Evolutionary conservation across 2,329 filamentous ascomycete species (phyloP).

Genomic region (Fusarium liriodendri): DNA sequence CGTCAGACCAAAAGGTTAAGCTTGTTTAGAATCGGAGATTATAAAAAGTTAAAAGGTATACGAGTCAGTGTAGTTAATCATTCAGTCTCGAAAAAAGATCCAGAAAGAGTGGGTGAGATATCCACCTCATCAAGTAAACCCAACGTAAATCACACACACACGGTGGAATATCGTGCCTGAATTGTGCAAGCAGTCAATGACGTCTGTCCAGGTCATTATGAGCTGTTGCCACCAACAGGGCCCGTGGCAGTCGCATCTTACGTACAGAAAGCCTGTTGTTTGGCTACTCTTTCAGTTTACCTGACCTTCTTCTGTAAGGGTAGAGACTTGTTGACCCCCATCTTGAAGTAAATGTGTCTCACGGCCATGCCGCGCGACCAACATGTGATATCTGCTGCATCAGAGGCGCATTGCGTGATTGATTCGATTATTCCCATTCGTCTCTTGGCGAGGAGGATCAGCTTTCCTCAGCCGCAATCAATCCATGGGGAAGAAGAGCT

Average conservation of each 20-base stretch:
- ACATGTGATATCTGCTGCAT: constrained; percentile 11
- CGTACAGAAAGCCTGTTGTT: not conserved
- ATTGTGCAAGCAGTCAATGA: constrained; percentile 1
- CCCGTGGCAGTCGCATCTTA: not conserved
- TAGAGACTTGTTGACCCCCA: not conserved
- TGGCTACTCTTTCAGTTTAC: not conserved
- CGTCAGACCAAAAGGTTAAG: not conserved
- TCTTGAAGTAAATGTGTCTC: not conserved
- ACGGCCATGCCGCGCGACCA: constrained; percentile 17
- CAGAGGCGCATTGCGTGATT: constrained; percentile 3
- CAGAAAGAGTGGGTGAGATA: constrained; percentile 1
- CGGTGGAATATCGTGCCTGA: not conserved
- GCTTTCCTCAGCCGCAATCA: constrained; percentile 4
- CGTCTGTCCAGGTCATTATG: not conserved
- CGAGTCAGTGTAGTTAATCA: not conserved
- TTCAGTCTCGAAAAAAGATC: not conserved
- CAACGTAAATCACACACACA: not conserved
- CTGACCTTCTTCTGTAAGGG: not conserved
- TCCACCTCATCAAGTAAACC: not conserved
- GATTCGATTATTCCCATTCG: not conserved
- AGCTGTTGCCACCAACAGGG: not conserved
- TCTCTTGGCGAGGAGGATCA: not conserved
- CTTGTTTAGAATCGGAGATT: not conserved
- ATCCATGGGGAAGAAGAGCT: not conserved
- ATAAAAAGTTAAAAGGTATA: not conserved